Base-by-base conservation (phyloP, 2,329 filamentous ascomycete species). In the Paecilomyces formosus region DNA sequence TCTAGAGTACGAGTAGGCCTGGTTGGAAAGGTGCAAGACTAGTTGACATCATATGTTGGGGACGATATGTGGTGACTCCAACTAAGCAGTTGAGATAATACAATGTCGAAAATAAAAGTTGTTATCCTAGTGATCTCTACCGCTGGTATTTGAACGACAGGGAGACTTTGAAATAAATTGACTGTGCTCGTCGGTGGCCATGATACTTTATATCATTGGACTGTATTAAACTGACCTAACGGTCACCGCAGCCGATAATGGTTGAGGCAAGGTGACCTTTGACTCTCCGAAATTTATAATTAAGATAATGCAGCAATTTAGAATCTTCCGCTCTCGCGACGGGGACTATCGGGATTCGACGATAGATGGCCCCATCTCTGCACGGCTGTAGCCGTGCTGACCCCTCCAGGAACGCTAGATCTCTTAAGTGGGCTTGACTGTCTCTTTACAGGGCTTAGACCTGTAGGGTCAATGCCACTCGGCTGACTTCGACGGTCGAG, bases 401-500 rank as follows among this genome's bases (percentile, higher is more conserved):
- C 63, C 22, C 68, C 66, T 18, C 65, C 69, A 26, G 76, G 71
- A 24, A 77, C 69, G 60, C 74, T 78, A 60, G 71, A 75, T 61
- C 69, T 68, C 60, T 79, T 79, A 50, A 77, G 66, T 12, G 76
- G 75, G 61, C 76, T 79, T 12, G 71, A 71, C 15, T 66, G 68
- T 31, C 70, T 65, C 58, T 74, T 76, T 60, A 72, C 60, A 5
- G 75, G 74, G 57, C 72, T 76, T 45, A 67, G 63, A 65, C 66
- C 30, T 68, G 65, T 69, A 53, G 72, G 68, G 52, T 74, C 72
- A 0, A 69, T 74, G 55, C 69, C 72, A 55, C 69, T 72, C 64
- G 67, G 74, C 64, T 79, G 77, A 58, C 69, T 63, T 58, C 70
- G 69, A 18, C 68, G 69, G 18, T 77, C 72, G 55, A 78, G 71